These are phyloP conservation scores for Mortierella sp. DNA, from an alignment of 371 early-diverging fungal species.

Conservation along the genomic window DNA sequence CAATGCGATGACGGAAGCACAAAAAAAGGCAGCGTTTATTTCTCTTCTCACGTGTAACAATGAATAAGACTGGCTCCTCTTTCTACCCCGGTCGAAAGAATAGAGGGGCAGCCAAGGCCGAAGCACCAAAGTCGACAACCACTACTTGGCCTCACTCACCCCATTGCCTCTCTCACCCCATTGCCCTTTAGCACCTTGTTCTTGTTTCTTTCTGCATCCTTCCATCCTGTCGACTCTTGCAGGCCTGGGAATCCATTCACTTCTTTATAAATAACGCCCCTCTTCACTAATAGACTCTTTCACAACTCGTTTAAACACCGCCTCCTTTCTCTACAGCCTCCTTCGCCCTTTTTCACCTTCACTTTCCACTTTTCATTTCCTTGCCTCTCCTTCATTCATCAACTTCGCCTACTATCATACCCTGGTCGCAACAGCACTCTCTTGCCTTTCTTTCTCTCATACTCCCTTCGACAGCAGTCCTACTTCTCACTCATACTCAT, in stretches of 20 bases:
- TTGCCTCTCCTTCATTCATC: background rate
- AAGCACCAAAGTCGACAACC: conserved; percentile 1
- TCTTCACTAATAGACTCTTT: background rate
- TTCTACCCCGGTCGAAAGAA: background rate
- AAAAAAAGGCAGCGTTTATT: background rate
- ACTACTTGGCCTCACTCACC: background rate
- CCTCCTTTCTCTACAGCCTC: background rate
- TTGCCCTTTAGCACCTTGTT: background rate
- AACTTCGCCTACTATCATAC: background rate
- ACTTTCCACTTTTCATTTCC: background rate
- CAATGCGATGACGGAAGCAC: conserved; percentile 6
- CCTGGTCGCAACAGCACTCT: background rate
- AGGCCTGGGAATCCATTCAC: background rate
- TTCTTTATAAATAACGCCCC: background rate
- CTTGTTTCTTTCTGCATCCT: background rate
- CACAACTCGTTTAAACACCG: background rate
- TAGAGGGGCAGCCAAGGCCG: background rate
- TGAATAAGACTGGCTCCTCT: background rate
- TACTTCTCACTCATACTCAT: background rate
- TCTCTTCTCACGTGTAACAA: background rate
- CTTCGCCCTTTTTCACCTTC: background rate
- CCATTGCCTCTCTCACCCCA: background rate
- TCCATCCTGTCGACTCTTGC: conserved; percentile 11
- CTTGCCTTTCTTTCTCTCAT: background rate
- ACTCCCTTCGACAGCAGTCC: background rate